phyloP scores from a whole-genome alignment of 129 eudicot genomes.

The Saposhnikovia divaricata region DNA sequence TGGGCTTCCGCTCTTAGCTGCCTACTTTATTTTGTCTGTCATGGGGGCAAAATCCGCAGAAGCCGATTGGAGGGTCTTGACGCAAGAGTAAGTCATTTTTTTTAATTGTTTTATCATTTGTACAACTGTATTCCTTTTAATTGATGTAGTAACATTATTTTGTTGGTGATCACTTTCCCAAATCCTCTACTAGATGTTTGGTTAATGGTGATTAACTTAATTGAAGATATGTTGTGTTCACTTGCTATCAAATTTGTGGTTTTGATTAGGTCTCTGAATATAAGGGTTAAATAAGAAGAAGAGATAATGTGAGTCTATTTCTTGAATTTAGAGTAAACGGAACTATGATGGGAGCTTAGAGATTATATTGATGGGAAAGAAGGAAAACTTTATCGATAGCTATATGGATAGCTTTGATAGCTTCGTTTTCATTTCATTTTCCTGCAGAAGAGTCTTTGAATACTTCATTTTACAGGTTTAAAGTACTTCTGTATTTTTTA shows the following conservation, averaged over 20 bases:
- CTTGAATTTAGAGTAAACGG: background rate
- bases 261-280: background rate
- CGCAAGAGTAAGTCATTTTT: conserved; percentile 63
- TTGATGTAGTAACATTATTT: background rate
- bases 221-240: background rate
- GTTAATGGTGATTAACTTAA: background rate
- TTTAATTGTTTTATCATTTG: background rate
- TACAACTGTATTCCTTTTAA: background rate
- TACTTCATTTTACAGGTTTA: background rate
- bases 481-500: background rate
- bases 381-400: background rate
- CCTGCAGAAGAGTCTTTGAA: background rate
- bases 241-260: background rate
- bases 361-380: background rate
- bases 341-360: background rate
- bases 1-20: conserved; percentile 99
- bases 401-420: background rate
- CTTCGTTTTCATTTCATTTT: background rate
- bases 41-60: conserved; percentile 87
- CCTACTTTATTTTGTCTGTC: conserved; percentile 86
- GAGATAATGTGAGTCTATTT: background rate
- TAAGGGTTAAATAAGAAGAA: background rate
- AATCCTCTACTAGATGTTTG: background rate
- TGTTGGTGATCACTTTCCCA: background rate
- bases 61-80: conserved; percentile 93